A percentile compares a stretch with the other conserved stretches of the same genome.
Evolutionary conservation across 352 stramenopile genomes (phyloP).

Genomic region (Globisporangium acanthophoron): DNA sequence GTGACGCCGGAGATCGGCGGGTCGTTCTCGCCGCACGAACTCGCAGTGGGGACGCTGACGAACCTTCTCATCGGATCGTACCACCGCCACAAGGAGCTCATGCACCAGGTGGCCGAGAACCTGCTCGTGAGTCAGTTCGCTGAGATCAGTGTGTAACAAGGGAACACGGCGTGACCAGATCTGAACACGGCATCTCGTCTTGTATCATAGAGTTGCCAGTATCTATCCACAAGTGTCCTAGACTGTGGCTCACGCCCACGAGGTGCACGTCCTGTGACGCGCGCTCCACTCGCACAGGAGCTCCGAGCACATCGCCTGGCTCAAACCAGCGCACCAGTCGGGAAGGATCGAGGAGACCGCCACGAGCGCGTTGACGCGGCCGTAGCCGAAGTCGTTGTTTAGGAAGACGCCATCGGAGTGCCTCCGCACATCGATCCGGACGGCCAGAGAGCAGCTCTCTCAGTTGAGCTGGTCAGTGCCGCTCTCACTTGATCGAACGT

Average conservation of each 20-base stretch:
- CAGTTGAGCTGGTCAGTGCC: too few species aligned
- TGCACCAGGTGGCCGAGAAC: constrained; percentile 5
- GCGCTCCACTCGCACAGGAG: too few species aligned
- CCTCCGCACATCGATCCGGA: constrained; percentile 9
- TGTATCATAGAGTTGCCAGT: too few species aligned
- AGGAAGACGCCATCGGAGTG: constrained; percentile 14
- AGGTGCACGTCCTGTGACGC: too few species aligned
- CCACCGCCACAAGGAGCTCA: constrained; percentile 5
- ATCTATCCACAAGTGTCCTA: too few species aligned
- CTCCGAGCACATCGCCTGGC: too few species aligned
- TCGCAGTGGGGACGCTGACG: constrained; percentile 6
- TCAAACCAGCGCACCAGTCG: too few species aligned
- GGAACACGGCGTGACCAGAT: too few species aligned
- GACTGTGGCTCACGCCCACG: too few species aligned
- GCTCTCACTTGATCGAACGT: constrained; percentile 14
- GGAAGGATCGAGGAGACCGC: not conserved
- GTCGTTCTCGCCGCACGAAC: not conserved
- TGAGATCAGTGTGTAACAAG: too few species aligned
- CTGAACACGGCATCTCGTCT: too few species aligned
- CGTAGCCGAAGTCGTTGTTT: constrained; percentile 32
- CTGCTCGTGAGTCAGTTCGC: constrained; percentile 4
- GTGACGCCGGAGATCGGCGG: constrained; percentile 4
- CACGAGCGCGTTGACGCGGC: constrained; percentile 22
- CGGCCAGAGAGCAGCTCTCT: constrained; percentile 11
- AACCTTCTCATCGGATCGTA: constrained; percentile 11